Evolutionary conservation across 371 early-diverging fungal genomes (phyloP).

Genomic region (Lichtheimia ornata): DNA sequence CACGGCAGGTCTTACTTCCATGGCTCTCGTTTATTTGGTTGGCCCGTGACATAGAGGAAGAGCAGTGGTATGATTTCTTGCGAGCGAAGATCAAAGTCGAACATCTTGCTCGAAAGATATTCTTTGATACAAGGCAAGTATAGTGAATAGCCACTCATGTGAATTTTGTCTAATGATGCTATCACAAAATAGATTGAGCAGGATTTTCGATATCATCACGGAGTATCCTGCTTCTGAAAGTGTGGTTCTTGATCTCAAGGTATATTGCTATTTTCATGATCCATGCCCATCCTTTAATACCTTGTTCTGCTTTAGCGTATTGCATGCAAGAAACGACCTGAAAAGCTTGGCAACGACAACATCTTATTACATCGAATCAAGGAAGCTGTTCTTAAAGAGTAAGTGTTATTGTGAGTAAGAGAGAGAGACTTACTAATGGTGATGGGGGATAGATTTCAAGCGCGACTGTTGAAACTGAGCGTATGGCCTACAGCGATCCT

Average conservation of each 20-base stretch:
- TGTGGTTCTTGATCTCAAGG: constrained; percentile 34
- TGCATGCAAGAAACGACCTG: background rate
- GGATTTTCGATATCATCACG: constrained; percentile 41
- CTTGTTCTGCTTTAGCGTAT: background rate
- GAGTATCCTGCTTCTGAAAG: constrained; percentile 32
- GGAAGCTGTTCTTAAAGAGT: constrained; percentile 29
- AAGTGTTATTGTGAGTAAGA: constrained; percentile 5
- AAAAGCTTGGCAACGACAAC: background rate
- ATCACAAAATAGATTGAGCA: constrained; percentile 7
- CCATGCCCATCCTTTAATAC: too few relatives aligned
- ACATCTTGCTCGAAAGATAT: constrained; percentile 14
- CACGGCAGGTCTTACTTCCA: constrained; percentile 14
- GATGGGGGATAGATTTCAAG: constrained; percentile 19
- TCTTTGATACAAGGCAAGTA: constrained; percentile 20
- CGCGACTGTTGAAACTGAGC: constrained; percentile 37
- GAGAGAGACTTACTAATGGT: background rate
- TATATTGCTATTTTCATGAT: background rate
- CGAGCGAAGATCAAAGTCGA: constrained; percentile 16
- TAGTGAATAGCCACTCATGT: background rate
- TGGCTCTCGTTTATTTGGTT: constrained; percentile 20
- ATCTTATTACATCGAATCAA: constrained; percentile 12
- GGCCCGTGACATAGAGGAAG: background rate
- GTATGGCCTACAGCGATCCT: constrained; percentile 35
- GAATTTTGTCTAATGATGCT: background rate
- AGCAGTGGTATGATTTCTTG: constrained; percentile 20